Evolutionary conservation across 345 rosid genomes (phyloP).

Genomic region (Bretschneidera sinensis): DNA sequence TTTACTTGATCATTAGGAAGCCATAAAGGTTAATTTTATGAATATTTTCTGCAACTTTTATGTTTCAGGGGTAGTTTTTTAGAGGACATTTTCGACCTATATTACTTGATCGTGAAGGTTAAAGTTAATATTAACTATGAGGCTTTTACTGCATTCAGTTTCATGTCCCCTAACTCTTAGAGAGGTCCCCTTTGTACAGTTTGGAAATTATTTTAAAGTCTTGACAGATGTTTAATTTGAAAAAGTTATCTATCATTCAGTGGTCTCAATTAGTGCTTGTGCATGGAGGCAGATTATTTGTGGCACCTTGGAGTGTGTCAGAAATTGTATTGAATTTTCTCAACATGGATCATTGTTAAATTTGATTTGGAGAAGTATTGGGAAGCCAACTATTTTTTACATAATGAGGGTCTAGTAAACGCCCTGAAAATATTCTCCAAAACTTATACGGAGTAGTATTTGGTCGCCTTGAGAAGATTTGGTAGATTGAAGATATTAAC

Average conservation of each 20-base stretch:
- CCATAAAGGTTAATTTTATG: too few relatives aligned
- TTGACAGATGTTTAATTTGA: too few relatives aligned
- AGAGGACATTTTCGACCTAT: too few relatives aligned
- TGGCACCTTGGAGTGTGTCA: not conserved
- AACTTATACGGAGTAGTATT: too few relatives aligned
- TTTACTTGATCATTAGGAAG: not conserved
- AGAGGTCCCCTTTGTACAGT: not conserved
- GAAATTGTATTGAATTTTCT: too few relatives aligned
- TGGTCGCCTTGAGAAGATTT: too few relatives aligned
- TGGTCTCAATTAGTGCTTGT: too few relatives aligned
- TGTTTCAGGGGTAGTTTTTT: not conserved
- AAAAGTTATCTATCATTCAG: too few relatives aligned
- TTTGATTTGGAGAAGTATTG: not conserved
- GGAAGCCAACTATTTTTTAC: too few relatives aligned
- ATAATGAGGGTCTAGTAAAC: too few relatives aligned
- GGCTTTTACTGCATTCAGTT: not conserved
- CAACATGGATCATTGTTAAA: not conserved
- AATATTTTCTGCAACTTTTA: not conserved
- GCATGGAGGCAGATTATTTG: not conserved
- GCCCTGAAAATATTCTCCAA: too few relatives aligned
- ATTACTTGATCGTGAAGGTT: not conserved
- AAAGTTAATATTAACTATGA: not conserved
- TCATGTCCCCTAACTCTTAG: not conserved
- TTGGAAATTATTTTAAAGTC: too few relatives aligned
- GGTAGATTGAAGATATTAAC: not conserved